Percentiles rank a stretch among this genome's conserved stretches.
These are phyloP conservation scores for Kluyveromyces siamensis DNA, from an alignment of 805 yeast species.

Conservation along the genomic window DNA sequence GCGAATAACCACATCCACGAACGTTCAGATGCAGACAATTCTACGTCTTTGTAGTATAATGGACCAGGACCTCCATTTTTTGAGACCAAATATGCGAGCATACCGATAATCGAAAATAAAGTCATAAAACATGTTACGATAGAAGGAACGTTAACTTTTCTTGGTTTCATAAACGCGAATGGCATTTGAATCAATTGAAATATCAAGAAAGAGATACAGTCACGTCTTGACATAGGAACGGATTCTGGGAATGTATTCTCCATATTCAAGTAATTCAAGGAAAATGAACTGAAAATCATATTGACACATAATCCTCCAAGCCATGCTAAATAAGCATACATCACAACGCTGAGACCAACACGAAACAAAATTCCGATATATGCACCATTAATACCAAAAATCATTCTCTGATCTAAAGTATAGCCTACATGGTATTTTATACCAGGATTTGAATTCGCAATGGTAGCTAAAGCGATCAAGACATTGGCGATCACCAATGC, in stretches of 20 bases:
- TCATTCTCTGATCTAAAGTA: constrained; percentile 30
- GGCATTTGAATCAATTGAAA: constrained; percentile 30
- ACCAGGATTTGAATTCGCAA: constrained; percentile 23
- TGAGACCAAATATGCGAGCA: constrained; percentile 26
- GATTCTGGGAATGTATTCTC: constrained; percentile 23
- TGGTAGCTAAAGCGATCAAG: constrained; percentile 15
- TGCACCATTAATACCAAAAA: constrained; percentile 33
- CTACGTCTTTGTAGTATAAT: constrained; percentile 20
- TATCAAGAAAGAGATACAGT: constrained; percentile 33
- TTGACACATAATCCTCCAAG: constrained; percentile 31
- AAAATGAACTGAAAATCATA: constrained; percentile 24
- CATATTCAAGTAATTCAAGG: constrained; percentile 19
- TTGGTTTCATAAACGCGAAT: constrained; percentile 25
- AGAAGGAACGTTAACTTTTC: constrained; percentile 22
- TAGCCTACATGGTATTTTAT: constrained; percentile 30
- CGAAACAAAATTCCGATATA: constrained; percentile 30
- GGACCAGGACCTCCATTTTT: constrained; percentile 30
- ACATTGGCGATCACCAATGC: constrained; percentile 18
- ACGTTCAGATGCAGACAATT: constrained; percentile 20
- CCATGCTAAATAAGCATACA: constrained; percentile 34
- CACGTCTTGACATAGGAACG: constrained; percentile 31
- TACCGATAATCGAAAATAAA: constrained; percentile 25
- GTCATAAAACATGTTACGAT: constrained; percentile 21
- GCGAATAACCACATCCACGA: constrained; percentile 36
- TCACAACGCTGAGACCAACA: constrained; percentile 30